Conservation (phyloP, 306 rosid species). For the Corylus avellana region DNA sequence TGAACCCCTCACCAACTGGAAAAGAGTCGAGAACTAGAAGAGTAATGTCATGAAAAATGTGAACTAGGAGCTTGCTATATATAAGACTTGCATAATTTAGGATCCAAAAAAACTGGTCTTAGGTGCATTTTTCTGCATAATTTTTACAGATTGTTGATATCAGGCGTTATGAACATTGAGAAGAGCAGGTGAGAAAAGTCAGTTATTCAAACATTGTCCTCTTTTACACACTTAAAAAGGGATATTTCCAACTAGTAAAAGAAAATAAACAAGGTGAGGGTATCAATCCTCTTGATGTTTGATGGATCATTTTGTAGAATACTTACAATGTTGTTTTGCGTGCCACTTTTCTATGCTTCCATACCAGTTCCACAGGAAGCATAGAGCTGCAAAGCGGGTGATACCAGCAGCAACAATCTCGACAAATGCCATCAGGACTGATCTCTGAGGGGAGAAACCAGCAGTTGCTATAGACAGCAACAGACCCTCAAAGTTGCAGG, state of each 20-base stretch:
- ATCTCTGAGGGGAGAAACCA: slow-evolving; percentile 88
- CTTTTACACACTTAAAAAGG: slow-evolving; percentile 2
- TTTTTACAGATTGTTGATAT: background rate
- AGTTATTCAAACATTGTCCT: background rate
- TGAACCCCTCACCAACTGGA: background rate
- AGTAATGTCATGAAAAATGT: background rate
- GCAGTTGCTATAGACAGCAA: slow-evolving; percentile 71
- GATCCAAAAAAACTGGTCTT: background rate
- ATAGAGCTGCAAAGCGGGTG: slow-evolving; percentile 54
- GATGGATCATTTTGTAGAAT: slow-evolving; percentile 14
- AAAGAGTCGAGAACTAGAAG: background rate
- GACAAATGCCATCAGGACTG: slow-evolving; percentile 72
- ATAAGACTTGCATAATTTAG: background rate
- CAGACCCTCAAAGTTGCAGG: slow-evolving; percentile 82
- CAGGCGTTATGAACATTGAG: background rate
- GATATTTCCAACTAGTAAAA: background rate
- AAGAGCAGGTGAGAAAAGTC: background rate
- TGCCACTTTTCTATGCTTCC: slow-evolving; percentile 74
- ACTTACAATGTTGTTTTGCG: slow-evolving; percentile 50
- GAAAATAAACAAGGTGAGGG: background rate
- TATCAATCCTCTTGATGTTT: slow-evolving; percentile 17
- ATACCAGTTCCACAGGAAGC: slow-evolving; percentile 84
- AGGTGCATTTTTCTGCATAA: background rate
- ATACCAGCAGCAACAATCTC: slow-evolving; percentile 69
- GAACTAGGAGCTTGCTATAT: background rate